Conservation (phyloP, 176 grass and related monocot species). For the Carex littledalei region DNA sequence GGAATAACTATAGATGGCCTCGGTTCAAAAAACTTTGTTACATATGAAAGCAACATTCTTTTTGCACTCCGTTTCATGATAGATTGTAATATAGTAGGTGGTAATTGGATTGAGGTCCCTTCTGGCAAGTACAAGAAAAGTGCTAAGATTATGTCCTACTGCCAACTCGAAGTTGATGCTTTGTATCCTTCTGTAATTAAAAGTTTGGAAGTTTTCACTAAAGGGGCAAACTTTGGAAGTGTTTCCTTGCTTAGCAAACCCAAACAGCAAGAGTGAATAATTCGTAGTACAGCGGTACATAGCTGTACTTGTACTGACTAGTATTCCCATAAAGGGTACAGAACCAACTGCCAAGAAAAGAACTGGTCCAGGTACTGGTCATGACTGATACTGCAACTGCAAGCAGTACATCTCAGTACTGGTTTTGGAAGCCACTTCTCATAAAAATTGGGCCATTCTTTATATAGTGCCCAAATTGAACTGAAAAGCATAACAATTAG, state of each 20-base stretch:
- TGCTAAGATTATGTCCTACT: conserved; percentile 63
- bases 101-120: conserved; percentile 94
- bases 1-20: conserved; percentile 78
- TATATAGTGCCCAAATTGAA: background rate
- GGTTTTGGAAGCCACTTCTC: background rate
- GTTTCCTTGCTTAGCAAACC: conserved; percentile 11
- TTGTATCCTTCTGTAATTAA: conserved; percentile 60
- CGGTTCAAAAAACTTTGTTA: conserved; percentile 79
- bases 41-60: conserved; percentile 97
- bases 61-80: conserved; percentile 99
- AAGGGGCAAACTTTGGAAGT: background rate
- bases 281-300: background rate
- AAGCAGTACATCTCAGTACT: background rate
- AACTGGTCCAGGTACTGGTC: background rate
- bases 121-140: conserved; percentile 82
- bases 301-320: background rate
- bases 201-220: background rate
- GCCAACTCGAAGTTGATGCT: conserved; percentile 77
- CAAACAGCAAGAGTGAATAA: background rate
- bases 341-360: background rate
- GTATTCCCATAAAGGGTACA: background rate
- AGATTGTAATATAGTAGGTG: conserved; percentile 87
- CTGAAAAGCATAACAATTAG: background rate
- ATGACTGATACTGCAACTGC: background rate
- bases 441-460: background rate